Base-by-base conservation (phyloP, 805 yeast species). In the Candida boleticola region DNA sequence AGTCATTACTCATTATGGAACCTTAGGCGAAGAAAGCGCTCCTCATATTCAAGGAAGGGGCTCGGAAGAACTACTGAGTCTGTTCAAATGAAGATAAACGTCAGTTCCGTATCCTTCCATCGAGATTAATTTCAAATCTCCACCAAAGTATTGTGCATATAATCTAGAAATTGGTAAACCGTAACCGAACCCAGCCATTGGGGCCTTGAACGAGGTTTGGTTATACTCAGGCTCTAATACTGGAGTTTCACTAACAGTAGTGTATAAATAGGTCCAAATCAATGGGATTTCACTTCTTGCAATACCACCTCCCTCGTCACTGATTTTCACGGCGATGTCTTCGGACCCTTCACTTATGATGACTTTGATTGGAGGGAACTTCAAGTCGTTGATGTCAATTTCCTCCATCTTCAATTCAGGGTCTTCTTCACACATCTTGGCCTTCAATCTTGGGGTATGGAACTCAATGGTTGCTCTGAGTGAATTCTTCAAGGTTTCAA, bases 41-140 rank as follows among this genome's bases (percentile, higher is more conserved):
- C n/a, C n/a, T n/a, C n/a, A n/a, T n/a, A n/a, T n/a, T n/a, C n/a
- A 75, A 43, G 80, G 80, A 41, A 80, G 61, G 3, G 92, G 93
- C 63, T 85, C 95, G 43, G 80, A 75, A 3, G 83, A 77, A 39
- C 85, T 77, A 52, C 85, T 80, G 52, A 89, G 76, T 41, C 95
- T 72, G 62, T 89, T 89, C 58, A 89, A 71, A 64, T 89, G 96
- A 55, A 89, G 63, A 55, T 89, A 89, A 1, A 87, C 96, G 58
- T 89, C 97, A 1, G 97, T 89, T 13, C 97, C 97, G 56, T 89
- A 87, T 6, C 96, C 96, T 63, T 89, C 96, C 95, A 89, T 87
- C 26, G 89, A 80, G 42, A 88, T 89, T 54, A 89, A 73, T 57
- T 84, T 85, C 61, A 89, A 74, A 54, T 89, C 96, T 3, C 96